Evolutionary conservation across 768 basidiomycete genomes (phyloP).

Genomic region (Thelephora ganbajun): DNA sequence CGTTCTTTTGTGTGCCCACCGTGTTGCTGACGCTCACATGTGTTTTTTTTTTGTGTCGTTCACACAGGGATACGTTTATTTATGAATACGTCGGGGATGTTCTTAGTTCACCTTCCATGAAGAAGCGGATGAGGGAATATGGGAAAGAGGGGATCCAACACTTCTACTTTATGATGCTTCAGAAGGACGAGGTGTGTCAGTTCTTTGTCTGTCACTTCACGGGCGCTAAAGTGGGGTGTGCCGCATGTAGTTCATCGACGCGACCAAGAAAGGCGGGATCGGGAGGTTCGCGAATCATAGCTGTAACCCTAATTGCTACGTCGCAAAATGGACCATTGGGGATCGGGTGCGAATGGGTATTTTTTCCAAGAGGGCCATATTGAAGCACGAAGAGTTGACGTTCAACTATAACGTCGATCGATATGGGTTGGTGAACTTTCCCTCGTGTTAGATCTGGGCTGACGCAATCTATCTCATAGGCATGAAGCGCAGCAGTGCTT

Average conservation of each 20-base stretch:
- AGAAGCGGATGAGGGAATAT: slow-evolving; percentile 90
- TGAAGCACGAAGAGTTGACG: slow-evolving; percentile 78
- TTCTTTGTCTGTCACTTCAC: neutral
- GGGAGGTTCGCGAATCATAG: slow-evolving; percentile 98
- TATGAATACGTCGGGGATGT: slow-evolving; percentile 99
- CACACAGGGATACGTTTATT: slow-evolving; percentile 71
- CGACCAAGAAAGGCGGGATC: slow-evolving; percentile 91
- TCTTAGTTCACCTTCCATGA: slow-evolving; percentile 73
- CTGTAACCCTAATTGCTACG: slow-evolving; percentile 94
- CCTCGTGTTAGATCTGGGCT: neutral
- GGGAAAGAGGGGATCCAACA: slow-evolving; percentile 86
- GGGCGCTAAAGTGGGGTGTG: too few species aligned
- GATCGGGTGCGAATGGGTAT: slow-evolving; percentile 91
- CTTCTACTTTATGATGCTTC: slow-evolving; percentile 99
- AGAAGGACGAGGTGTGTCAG: slow-evolving; percentile 75
- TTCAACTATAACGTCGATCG: slow-evolving; percentile 99
- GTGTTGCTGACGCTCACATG: slow-evolving; percentile 1
- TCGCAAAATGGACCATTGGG: slow-evolving; percentile 95
- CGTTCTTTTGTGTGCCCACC: slow-evolving; percentile 14
- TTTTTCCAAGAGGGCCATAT: slow-evolving; percentile 75
- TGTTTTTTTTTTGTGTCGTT: neutral
- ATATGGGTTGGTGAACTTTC: slow-evolving; percentile 60
- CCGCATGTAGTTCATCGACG: slow-evolving; percentile 82
- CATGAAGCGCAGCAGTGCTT: slow-evolving; percentile 92
- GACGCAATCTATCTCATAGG: slow-evolving; percentile 24